Evolutionary conservation across 805 yeast genomes (phyloP), one percentile per base, ranked within the genome.

Genomic region (Cyberlindnera maritima): DNA sequence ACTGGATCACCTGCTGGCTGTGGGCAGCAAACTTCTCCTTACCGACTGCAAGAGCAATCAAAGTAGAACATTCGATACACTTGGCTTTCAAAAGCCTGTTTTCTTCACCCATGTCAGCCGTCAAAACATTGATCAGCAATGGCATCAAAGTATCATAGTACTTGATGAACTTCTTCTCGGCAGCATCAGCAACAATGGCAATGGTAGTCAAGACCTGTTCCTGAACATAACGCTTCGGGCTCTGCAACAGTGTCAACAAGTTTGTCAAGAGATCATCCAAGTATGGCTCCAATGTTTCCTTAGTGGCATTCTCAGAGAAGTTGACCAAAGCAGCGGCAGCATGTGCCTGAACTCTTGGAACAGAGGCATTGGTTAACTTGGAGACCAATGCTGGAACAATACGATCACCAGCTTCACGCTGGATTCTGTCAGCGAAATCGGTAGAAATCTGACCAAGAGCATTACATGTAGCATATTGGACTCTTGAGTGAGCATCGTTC

Each of bases 261-360:
- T 88, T 85, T 29, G 81, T 75, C 48, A 94, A 73, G 58, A 94
- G 71, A 55, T 76, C 80, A 64, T 94, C 99, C 61, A 94, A 74
- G 60, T 86, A 91, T n/a, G 98, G 98, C 61, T 90, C 97, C 57
- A 94, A 71, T 11, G 83, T 80, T 52, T 87, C 96, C 61, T 88
- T 86, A 6, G 88, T 71, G 2, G 98, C 96, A 53, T 86, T 89
- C 67, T 94, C 99, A 35, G 92, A 81, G 64, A 94, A 94, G 65
- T 94, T 94, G 39, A 94, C 98, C 59, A 92, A 74, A 0, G 99
- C 99, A 43, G 99, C 99, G 36, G 99, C 97, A 15, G 97, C 98
- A 63, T 94, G 99, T 0, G 97, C 88, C 70, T 92, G 98, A 20
- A 94, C 99, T 61, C 98, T 76, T 43, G 95, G 92, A 47, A 85